phyloP scores from a whole-genome alignment of 441 rosid species.

The Breynia disticha region DNA sequence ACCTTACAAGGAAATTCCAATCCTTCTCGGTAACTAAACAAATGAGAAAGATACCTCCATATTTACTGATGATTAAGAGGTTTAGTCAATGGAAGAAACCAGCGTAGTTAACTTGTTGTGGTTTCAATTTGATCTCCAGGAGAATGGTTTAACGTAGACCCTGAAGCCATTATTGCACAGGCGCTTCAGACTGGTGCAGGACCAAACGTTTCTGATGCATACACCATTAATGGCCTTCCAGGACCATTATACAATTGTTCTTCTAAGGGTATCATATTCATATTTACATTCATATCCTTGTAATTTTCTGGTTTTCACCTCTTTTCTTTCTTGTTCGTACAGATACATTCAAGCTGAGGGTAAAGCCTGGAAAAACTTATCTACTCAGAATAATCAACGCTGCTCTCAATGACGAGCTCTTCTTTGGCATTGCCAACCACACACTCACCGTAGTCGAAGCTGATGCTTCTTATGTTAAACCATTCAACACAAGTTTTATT shows the following conservation, averaged over 20 bases:
- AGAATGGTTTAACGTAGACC: conserved; percentile 72
- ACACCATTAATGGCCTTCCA: conserved; percentile 66
- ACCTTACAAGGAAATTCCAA: conserved; percentile 54
- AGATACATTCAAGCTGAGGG: conserved; percentile 44
- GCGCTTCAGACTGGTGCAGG: conserved; percentile 62
- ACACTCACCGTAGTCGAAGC: conserved; percentile 56
- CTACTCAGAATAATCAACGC: conserved; percentile 47
- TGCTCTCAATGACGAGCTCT: conserved; percentile 68
- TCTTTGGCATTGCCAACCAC: conserved; percentile 74
- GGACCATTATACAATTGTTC: conserved; percentile 81
- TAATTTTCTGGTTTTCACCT: not conserved
- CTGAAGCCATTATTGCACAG: conserved; percentile 51
- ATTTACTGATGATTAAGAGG: not conserved
- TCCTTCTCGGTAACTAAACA: conserved; percentile 40
- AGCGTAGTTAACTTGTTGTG: not conserved
- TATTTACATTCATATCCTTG: not conserved
- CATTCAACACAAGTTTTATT: conserved; percentile 39
- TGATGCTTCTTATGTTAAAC: conserved; percentile 67
- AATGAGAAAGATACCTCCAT: too few relatives aligned
- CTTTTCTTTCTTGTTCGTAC: conserved; percentile 1
- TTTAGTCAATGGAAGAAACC: not conserved
- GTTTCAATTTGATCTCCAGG: conserved; percentile 27
- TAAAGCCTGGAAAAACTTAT: conserved; percentile 49
- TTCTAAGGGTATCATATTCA: conserved; percentile 27
- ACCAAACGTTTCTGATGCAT: conserved; percentile 77